phyloP scores from a whole-genome alignment of 306 rosid species.

The Crataegus laevigata region DNA sequence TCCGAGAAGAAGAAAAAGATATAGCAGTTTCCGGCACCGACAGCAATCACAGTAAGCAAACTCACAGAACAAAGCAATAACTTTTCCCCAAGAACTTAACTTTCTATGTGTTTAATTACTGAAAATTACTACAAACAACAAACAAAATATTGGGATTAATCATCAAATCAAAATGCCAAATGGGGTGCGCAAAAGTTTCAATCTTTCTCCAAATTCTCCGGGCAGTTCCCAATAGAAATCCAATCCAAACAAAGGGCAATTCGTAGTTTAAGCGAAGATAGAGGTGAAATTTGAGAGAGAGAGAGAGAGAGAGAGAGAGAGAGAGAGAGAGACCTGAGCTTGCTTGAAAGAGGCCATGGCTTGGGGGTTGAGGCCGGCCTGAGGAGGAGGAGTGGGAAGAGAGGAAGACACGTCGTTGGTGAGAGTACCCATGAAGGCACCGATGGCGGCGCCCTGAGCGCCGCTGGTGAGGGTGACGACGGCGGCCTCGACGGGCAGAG shows the following conservation, averaged over 20 bases:
- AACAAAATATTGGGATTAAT: background rate
- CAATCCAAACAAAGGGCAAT: background rate
- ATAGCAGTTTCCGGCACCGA: background rate
- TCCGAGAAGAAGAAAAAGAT: background rate
- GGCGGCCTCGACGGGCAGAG: slow-evolving; percentile 79
- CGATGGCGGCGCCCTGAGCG: slow-evolving; percentile 89
- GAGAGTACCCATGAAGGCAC: slow-evolving; percentile 80
- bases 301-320: background rate
- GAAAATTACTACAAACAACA: background rate
- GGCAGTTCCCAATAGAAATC: background rate
- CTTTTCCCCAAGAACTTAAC: background rate
- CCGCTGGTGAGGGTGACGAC: slow-evolving; percentile 82
- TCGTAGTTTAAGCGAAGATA: background rate
- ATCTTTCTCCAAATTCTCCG: background rate
- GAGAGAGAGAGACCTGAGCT: slow-evolving; percentile 59
- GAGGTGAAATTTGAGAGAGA: background rate
- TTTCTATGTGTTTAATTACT: background rate
- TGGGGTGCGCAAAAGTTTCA: background rate
- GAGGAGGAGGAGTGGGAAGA: slow-evolving; percentile 58
- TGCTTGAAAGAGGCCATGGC: slow-evolving; percentile 84
- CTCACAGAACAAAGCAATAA: background rate
- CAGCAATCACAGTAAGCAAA: background rate
- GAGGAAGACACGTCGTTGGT: slow-evolving; percentile 55
- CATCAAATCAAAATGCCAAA: background rate
- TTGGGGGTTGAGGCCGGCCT: slow-evolving; percentile 67